Percentiles rank a stretch among this genome's conserved stretches.
Conservation (phyloP, 1,284 basidiomycete genomes). For the Boletellus deceptivus region DNA sequence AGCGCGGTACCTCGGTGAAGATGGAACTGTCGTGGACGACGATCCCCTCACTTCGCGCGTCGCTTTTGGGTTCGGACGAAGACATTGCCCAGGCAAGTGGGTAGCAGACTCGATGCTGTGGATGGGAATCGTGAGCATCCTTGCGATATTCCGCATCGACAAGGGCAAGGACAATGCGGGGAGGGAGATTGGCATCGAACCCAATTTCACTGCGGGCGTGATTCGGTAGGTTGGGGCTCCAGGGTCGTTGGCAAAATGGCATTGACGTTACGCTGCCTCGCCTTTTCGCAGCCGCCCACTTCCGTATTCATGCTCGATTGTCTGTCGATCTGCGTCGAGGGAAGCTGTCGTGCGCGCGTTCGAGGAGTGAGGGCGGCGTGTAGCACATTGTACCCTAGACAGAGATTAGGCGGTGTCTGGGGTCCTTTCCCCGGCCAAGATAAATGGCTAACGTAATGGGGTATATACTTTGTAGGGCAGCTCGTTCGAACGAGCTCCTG, state of each 20-base stretch:
- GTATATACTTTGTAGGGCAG: constrained; percentile 9
- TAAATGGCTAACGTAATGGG: constrained; percentile 19
- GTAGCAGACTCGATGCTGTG: constrained; percentile 35
- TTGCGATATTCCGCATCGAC: constrained; percentile 29
- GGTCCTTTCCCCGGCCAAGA: constrained; percentile 13
- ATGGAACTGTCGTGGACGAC: constrained; percentile 24
- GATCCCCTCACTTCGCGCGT: constrained; percentile 28
- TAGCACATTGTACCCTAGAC: background rate
- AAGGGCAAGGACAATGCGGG: constrained; percentile 28
- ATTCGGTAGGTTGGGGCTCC: constrained; percentile 26
- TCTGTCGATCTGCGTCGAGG: constrained; percentile 29
- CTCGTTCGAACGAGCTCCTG: background rate
- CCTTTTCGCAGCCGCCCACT: constrained; percentile 28
- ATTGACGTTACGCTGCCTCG: constrained; percentile 14
- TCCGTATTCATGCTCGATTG: constrained; percentile 32
- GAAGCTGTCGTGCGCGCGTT: constrained; percentile 19
- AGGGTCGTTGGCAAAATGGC: constrained; percentile 4
- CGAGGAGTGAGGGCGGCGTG: constrained; percentile 7
- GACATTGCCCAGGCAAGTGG: constrained; percentile 36
- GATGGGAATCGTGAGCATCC: constrained; percentile 33
- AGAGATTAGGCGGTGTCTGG: constrained; percentile 24
- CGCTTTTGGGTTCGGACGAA: constrained; percentile 34
- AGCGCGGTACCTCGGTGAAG: constrained; percentile 25
- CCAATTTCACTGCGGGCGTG: constrained; percentile 33
- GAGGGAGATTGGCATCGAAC: constrained; percentile 25